Conservation (phyloP, 371 early-diverging fungal species). For the Parasitella parasitica region DNA sequence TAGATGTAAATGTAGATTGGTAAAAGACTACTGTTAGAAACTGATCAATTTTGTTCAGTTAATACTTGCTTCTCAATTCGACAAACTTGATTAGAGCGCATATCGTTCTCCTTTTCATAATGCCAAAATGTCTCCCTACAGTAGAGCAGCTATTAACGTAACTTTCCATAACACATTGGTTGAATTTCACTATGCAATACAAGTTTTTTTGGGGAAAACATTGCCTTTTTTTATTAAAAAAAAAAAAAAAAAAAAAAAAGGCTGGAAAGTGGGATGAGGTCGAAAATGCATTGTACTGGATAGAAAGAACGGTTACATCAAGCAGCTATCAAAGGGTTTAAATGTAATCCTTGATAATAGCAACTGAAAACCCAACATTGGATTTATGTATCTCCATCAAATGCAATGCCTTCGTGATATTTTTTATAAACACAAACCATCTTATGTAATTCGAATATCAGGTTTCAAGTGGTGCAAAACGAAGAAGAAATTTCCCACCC, state of each 20-base stretch:
- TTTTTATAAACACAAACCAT: no score
- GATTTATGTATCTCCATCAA: no score
- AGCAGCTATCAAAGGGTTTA: no score
- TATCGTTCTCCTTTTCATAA: not conserved
- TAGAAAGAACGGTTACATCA: no score
- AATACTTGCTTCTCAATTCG: not conserved
- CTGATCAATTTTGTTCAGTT: not conserved
- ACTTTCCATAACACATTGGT: not conserved
- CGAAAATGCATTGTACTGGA: no score
- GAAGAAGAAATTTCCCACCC: not conserved
- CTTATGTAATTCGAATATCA: not conserved
- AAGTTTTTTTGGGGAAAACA: not conserved
- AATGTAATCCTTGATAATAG: no score
- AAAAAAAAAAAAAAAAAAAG: no score
- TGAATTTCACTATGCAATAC: not conserved
- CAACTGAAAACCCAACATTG: no score
- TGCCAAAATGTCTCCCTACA: not conserved
- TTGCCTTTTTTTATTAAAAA: no score
- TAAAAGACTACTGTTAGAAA: not conserved
- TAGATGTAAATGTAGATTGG: no score
- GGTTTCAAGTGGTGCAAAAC: not conserved
- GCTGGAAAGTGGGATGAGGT: no score
- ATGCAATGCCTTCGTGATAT: no score
- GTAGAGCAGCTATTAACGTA: not conserved
- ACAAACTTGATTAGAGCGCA: not conserved